These are phyloP conservation scores for Orbilia javanica DNA, from an alignment of 2,329 filamentous ascomycete species.

Conservation along the genomic window DNA sequence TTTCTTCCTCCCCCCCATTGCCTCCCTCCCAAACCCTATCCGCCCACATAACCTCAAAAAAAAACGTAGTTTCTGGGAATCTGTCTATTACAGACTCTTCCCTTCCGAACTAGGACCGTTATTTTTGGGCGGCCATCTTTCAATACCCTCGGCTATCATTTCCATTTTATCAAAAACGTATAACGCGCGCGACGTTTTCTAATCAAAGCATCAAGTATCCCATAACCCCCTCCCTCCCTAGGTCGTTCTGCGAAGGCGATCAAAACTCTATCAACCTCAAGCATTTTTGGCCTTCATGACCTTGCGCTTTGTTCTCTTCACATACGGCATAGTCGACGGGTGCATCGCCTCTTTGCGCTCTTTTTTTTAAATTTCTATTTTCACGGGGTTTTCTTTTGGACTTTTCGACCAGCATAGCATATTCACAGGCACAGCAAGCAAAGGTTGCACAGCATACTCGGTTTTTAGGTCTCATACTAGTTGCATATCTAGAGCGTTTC, in stretches of 20 bases:
- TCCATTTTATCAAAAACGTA: constrained; percentile 47
- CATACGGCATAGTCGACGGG: constrained; percentile 55
- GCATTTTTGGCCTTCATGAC: constrained; percentile 56
- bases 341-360: constrained; percentile 56
- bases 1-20: constrained; percentile 19
- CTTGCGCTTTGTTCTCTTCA: constrained; percentile 57
- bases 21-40: constrained; percentile 24
- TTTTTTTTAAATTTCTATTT: constrained; percentile 31
- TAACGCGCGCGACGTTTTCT: constrained; percentile 49
- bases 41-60: constrained; percentile 18
- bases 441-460: constrained; percentile 58
- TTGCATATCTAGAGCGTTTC: constrained; percentile 59
- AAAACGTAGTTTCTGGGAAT: constrained; percentile 48
- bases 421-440: constrained; percentile 54
- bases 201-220: constrained; percentile 29
- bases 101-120: constrained; percentile 26
- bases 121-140: constrained; percentile 30
- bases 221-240: background rate
- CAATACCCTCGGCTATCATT: constrained; percentile 57
- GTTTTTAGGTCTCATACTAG: constrained; percentile 57
- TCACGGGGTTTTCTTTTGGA: constrained; percentile 48
- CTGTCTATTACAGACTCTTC: constrained; percentile 31
- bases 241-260: constrained; percentile 35
- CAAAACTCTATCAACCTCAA: constrained; percentile 40
- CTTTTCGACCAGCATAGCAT: constrained; percentile 59